Conservation (phyloP, 441 rosid species). For the Populus trichocarpa region DNA sequence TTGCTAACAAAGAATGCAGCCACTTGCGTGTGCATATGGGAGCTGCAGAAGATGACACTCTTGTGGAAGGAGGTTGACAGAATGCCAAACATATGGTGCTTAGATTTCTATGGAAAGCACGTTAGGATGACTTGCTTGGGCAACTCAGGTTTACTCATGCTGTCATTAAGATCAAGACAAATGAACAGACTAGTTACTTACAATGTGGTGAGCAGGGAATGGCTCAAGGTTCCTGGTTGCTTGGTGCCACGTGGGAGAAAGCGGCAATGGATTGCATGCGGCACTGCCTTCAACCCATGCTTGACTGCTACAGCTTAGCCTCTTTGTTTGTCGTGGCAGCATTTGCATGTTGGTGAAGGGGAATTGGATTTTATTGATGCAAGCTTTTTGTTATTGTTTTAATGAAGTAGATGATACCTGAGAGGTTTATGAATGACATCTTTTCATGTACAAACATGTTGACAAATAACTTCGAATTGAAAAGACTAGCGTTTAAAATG, state of each 20-base stretch:
- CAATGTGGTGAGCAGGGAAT: conserved; percentile 64
- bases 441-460: conserved; percentile 38
- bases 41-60: conserved; percentile 96
- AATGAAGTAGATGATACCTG: conserved; percentile 21
- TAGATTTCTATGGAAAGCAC: conserved; percentile 99
- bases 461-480: conserved; percentile 27
- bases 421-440: conserved; percentile 14
- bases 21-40: conserved; percentile 95
- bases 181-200: conserved; percentile 85
- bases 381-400: conserved; percentile 19
- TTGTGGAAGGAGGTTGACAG: conserved; percentile 99
- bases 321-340: conserved; percentile 19
- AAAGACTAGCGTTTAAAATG: conserved; percentile 6
- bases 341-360: background rate
- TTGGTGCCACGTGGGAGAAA: conserved; percentile 67
- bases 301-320: conserved; percentile 58
- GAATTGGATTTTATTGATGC: conserved; percentile 5
- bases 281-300: conserved; percentile 86
- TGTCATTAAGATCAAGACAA: conserved; percentile 83
- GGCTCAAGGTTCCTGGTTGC: conserved; percentile 86
- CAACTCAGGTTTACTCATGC: conserved; percentile 89
- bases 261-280: conserved; percentile 90
- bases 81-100: conserved; percentile 99
- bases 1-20: conserved; percentile 88
- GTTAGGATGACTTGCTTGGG: conserved; percentile 96